Base-by-base conservation (phyloP, 2,329 filamentous ascomycete genomes). In the Ophiostoma novo-ulmi region DNA sequence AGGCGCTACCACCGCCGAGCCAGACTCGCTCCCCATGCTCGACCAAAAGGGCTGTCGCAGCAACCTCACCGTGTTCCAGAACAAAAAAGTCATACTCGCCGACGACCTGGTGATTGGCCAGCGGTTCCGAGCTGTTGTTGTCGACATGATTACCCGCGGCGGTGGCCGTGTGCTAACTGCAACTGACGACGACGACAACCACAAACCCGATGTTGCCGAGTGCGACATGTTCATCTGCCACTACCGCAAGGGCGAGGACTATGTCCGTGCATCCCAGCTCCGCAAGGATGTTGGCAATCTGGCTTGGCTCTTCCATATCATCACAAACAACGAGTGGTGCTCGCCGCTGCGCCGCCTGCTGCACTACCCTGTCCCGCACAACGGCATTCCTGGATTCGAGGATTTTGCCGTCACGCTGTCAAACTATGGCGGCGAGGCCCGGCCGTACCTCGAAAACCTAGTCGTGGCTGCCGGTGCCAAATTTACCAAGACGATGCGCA, bases 401-500 rank as follows among this genome's bases (percentile, higher is more conserved):
- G 83, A 85, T 8, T 84, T 91, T 78, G 88, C 85, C 69, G 95
- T 99, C 76, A 97, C 93, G 71, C 85, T 99, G 6, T 98, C 95
- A 6, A 99, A 98, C 79, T 99, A 99, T 78, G 93, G 93, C 65
- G 95, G 95, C 41, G 95, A 99, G 79, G 93, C 95, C 20, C 89
- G 95, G 66, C 89, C 93, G 69, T 99, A 98, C 76, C 85, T 99
- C 5, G 94, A 98, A 79, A 98, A 97, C 75, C 85, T 99, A 52
- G 91, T 97, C 75, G 88, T 84, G 72, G 93, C 93, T 35, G 85
- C 90, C 20, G 95, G 95, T 20, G 94, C 92, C 10, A 89, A 91
- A 73, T 98, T 93, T 77, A 99, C 95, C 39, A 97, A 96, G 81
- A 96, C 93, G 0, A 91, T 99, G 88, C 96, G 93, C 79, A 88